Base-by-base conservation (phyloP, 164 flowering plant species). In the Cinnamomum micranthum region DNA sequence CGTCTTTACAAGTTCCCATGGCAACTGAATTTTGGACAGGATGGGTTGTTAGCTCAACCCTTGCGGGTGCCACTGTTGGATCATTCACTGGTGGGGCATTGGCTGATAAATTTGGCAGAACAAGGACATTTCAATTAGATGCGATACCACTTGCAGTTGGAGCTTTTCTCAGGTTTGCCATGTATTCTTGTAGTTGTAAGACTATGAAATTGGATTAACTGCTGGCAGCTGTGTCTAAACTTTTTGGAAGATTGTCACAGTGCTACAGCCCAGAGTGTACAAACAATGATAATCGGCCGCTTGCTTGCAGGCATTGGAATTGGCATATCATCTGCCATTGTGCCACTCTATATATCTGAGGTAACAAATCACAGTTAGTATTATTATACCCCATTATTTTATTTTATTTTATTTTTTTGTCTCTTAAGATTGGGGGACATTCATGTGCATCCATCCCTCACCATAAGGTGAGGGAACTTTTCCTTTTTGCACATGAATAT, bases 271-370 rank as follows among this genome's bases (percentile, higher is more conserved):
- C 90, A 87, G 77, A 92, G 84, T 80, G 91, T 93, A 62, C 87
- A 93, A 77, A 84, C 91, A 76, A 93, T 95, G 94, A 90, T 95
- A 71, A 75, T 95, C 81, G 99, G 99, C 5, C 93, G 99, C 58
- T 79, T 95, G 74, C 93, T 95, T 77, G 91, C 94, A 80, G 99
- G 99, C 51, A 85, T 95, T 81, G 99, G 99, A 79, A 93, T 95
- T 80, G 99, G 98, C 58, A 90, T 95, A 68, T 87, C 99, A 75
- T 95, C 99, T 82, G 94, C 99, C 17, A 83, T 93, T 75, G 99
- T 93, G 20, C 99, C 99, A 28, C 92, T 95, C 70, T 95, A 95
- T 83, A 95, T 95, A 70, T 95, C 99, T 70, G 99, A 95, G 97
- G 98, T 95, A 83, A 55, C 60, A 55, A 55, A 71, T 24, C 50